A percentile compares a stretch with the other conserved stretches of the same genome.
These are phyloP conservation scores for Babesia bigemina DNA, from an alignment of 169 alveolate genomes.

Conservation along the genomic window DNA sequence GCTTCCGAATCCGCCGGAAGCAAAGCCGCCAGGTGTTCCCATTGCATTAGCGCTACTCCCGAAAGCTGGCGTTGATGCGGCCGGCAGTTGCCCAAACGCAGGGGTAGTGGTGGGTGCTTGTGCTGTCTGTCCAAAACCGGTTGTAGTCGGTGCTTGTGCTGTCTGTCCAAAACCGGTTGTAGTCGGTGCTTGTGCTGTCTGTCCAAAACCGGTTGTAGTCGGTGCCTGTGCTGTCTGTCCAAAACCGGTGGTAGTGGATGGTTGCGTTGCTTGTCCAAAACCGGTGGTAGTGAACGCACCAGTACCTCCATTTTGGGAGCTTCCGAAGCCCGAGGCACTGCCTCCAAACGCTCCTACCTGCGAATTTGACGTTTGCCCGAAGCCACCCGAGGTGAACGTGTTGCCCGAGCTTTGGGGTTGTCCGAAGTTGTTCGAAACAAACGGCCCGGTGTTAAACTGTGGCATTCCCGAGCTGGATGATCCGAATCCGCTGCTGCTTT, in stretches of 20 bases:
- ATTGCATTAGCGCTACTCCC: neutral
- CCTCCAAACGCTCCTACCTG: neutral
- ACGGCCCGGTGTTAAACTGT: slow-evolving; percentile 11
- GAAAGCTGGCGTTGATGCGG: neutral
- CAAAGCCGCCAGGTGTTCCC: neutral
- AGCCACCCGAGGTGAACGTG: slow-evolving; percentile 14
- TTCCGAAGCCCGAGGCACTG: neutral
- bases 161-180: slow-evolving; percentile 5
- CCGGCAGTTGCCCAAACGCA: neutral
- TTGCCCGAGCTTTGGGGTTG: slow-evolving; percentile 10
- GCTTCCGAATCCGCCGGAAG: slow-evolving; percentile 5
- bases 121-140: slow-evolving; percentile 3
- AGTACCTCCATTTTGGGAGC: neutral
- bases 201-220: slow-evolving; percentile 3
- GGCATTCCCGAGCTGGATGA: neutral
- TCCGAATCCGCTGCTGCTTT: slow-evolving; percentile 1
- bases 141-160: neutral
- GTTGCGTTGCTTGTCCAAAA: neutral
- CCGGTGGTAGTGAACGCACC: neutral
- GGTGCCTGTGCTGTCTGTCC: neutral
- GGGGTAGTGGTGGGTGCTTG: neutral
- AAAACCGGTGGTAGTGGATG: slow-evolving; percentile 1
- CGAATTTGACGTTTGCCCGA: slow-evolving; percentile 5
- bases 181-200: neutral
- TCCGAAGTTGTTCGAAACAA: slow-evolving; percentile 9